Conservation (phyloP, 2,329 filamentous ascomycete species). For the Aschersonia sp. region DNA sequence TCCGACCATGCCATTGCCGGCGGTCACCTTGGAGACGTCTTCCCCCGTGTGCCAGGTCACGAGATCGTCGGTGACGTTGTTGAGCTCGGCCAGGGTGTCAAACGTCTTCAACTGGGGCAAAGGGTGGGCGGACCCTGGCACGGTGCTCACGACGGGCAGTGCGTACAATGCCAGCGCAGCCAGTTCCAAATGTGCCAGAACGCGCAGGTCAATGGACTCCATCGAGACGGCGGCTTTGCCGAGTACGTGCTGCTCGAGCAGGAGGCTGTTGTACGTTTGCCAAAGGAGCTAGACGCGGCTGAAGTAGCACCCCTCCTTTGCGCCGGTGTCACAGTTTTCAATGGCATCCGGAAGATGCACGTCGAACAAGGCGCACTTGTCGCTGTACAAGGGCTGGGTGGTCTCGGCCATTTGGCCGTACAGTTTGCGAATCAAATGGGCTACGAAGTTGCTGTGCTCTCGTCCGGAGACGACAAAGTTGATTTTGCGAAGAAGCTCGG, state of each 20-base stretch:
- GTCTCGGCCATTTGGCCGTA: constrained; percentile 63
- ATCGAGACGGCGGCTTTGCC: constrained; percentile 50
- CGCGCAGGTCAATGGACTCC: constrained; percentile 48
- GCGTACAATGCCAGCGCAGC: constrained; percentile 47
- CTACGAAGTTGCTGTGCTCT: constrained; percentile 56
- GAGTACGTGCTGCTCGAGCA: constrained; percentile 46
- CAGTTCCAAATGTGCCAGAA: constrained; percentile 57
- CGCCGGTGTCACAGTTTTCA: constrained; percentile 51
- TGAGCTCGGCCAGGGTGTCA: constrained; percentile 39
- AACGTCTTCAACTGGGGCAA: constrained; percentile 44
- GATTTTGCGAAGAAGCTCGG: constrained; percentile 43
- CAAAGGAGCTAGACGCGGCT: constrained; percentile 33
- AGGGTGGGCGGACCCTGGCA: constrained; percentile 39
- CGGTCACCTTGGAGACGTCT: constrained; percentile 38
- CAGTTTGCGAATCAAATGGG: constrained; percentile 68
- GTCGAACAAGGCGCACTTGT: constrained; percentile 38
- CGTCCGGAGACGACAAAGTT: constrained; percentile 49
- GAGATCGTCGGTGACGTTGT: constrained; percentile 54
- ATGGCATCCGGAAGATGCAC: constrained; percentile 38
- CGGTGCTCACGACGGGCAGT: constrained; percentile 43
- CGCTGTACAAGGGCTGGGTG: constrained; percentile 56
- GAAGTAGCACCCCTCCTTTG: constrained; percentile 46
- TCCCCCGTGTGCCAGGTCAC: constrained; percentile 53
- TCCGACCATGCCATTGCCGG: constrained; percentile 35
- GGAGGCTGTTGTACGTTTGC: constrained; percentile 45